These are phyloP conservation scores for Eutreptiella sp. DNA, from an alignment of 208 protist genomes.

Conservation along the genomic window DNA sequence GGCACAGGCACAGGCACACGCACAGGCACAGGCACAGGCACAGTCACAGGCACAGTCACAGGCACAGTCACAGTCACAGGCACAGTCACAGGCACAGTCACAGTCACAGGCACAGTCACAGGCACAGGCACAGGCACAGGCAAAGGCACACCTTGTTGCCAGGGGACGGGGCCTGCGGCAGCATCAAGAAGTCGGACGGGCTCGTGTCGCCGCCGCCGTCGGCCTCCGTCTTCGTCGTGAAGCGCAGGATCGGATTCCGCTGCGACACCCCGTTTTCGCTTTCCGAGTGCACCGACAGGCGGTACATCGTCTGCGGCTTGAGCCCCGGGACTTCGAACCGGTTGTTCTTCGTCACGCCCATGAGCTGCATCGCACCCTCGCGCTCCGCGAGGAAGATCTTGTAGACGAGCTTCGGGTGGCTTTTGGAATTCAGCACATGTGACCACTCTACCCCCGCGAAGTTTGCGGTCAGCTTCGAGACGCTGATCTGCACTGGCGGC, in stretches of 20 bases:
- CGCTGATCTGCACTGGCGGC: conserved; percentile 49
- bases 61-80: no score
- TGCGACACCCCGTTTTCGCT: conserved; percentile 67
- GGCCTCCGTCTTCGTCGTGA: conserved; percentile 57
- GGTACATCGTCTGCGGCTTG: conserved; percentile 61
- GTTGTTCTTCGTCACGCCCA: conserved; percentile 29
- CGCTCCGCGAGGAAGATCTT: conserved; percentile 52
- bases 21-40: no score
- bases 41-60: no score
- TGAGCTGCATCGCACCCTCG: conserved; percentile 37
- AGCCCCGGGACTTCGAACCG: conserved; percentile 32
- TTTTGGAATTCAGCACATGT: conserved; percentile 32
- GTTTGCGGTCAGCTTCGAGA: conserved; percentile 52
- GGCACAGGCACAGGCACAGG: no score
- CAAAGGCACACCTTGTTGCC: no score
- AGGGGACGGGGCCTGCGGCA: no score
- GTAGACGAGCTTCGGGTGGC: conserved; percentile 34
- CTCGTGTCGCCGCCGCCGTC: no score
- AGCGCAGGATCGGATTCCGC: conserved; percentile 64
- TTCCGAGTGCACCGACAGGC: conserved; percentile 65
- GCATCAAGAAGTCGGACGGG: no score
- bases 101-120: no score
- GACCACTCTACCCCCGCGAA: conserved; percentile 62
- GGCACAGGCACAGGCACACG: no score
- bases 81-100: no score